Evolutionary conservation across 1,139 yeast genomes (phyloP).

Genomic region (Ogataea hybrid): DNA sequence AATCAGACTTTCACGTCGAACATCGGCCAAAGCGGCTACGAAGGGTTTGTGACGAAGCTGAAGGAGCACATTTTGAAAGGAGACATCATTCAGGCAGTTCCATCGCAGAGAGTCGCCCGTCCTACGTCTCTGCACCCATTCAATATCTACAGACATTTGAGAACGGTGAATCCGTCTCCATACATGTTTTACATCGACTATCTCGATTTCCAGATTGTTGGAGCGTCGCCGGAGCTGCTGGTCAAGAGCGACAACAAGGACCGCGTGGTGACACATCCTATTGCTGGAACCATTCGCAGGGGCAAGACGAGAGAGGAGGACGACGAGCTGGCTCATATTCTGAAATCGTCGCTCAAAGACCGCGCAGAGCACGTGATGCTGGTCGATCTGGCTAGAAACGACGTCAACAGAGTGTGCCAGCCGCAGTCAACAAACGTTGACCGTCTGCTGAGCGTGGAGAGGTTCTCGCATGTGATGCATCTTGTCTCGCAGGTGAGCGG

Average conservation of each 20-base stretch:
- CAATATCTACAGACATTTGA: constrained; percentile 88
- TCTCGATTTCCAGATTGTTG: constrained; percentile 88
- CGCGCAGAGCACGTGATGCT: constrained; percentile 98
- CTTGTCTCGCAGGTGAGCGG: constrained; percentile 95
- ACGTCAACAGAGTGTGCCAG: constrained; percentile 89
- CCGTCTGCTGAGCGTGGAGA: constrained; percentile 80
- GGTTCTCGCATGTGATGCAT: constrained; percentile 98
- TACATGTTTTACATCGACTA: constrained; percentile 92
- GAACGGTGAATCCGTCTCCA: constrained; percentile 97
- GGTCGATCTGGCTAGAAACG: constrained; percentile 95
- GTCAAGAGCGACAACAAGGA: constrained; percentile 76
- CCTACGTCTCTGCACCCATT: constrained; percentile 95
- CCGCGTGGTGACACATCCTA: constrained; percentile 89
- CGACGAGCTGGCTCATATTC: constrained; percentile 71
- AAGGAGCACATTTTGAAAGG: constrained; percentile 85
- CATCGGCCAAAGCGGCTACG: constrained; percentile 92
- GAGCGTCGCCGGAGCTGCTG: constrained; percentile 93
- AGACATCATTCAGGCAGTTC: constrained; percentile 96
- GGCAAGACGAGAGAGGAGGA: constrained; percentile 92
- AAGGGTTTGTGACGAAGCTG: constrained; percentile 68
- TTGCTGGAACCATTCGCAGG: constrained; percentile 92
- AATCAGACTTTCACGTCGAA: constrained; percentile 76
- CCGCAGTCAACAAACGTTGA: constrained; percentile 85
- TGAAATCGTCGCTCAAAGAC: constrained; percentile 81
- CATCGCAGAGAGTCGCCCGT: constrained; percentile 93